Evolutionary conservation across 2,329 filamentous ascomycete species (phyloP), one percentile per base, ranked within the genome.

Genomic region (Cercospora sp.): DNA sequence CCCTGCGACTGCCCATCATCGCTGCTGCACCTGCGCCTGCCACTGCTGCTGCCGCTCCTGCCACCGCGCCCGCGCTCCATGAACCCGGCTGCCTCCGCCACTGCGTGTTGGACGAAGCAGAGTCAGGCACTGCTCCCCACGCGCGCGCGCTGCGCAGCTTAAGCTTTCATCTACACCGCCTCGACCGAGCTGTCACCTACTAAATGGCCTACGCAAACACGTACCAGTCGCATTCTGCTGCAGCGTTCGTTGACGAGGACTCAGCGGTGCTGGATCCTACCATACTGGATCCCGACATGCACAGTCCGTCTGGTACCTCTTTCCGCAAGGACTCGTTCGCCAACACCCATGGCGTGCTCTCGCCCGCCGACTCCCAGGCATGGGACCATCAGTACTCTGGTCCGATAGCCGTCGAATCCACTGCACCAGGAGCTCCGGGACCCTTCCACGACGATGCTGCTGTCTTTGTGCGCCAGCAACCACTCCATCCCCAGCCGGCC

Each of bases 401-500:
- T 51, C 65, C 33, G 18, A 58, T 72, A 58, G 63, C 72, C 4
- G 69, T 69, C 10, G 74, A 75, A 16, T 20, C 73, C 23, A 63
- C 71, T 12, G 69, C 73, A 16, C 70, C 70, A 64, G 72, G 66
- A 40, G 65, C 69, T 18, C 48, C 69, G 1, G 67, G 68, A 61
- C 66, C 48, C 1, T 75, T 69, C 60, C 71, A 73, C 66, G 73
- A 75, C 42, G 72, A 74, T 26, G 60, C 71, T 60, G 68, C 67
- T 68, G 71, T 63, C 68, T 75, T 69, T 60, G 67, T 73, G 62
- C 71, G 68, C 30, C 66, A 60, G 6, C 72, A 67, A 16, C 53
- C 33, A 42, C 72, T 68, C n/a, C 64, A 69, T 18, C 65, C 84
- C 80, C 77, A 82, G 83, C 81, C 88, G 88, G 60, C 94, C 91